These are phyloP conservation scores for Chaetomium strumarium DNA, from an alignment of 2,329 filamentous ascomycete genomes.

Conservation along the genomic window DNA sequence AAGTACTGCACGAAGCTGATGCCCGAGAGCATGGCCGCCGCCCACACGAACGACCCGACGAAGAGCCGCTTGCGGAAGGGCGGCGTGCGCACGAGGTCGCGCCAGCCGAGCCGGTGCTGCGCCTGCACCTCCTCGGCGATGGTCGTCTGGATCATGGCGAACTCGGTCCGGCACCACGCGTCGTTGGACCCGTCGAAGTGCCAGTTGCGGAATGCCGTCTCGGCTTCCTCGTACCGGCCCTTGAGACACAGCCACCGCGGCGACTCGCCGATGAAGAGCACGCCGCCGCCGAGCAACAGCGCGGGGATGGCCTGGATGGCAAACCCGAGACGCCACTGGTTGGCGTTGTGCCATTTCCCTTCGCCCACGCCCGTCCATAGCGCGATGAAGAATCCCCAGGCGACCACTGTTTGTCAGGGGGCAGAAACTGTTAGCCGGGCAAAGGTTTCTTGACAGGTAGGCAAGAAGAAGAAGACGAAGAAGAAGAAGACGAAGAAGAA, in stretches of 20 bases:
- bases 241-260: constrained; percentile 35
- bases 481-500: no score
- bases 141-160: constrained; percentile 31
- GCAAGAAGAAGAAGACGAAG: no score
- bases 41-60: constrained; percentile 37
- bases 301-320: constrained; percentile 34
- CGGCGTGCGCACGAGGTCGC: constrained; percentile 29
- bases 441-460: no score
- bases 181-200: constrained; percentile 33
- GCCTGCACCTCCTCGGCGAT: constrained; percentile 31
- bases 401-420: constrained; percentile 32
- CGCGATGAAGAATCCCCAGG: constrained; percentile 38
- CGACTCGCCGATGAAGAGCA: constrained; percentile 33
- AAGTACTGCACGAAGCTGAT: constrained; percentile 40
- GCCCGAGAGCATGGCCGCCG: constrained; percentile 36
- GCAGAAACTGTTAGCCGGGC: no score
- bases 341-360: constrained; percentile 33
- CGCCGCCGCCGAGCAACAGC: constrained; percentile 31
- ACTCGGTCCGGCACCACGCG: constrained; percentile 34
- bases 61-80: constrained; percentile 35
- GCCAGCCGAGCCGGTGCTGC: constrained; percentile 30
- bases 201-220: constrained; percentile 31
- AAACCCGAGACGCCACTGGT: constrained; percentile 37
- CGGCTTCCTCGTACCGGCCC: constrained; percentile 33
- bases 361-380: constrained; percentile 37